These are phyloP conservation scores for Penicillium salamii DNA, from an alignment of 495 filamentous ascomycete species.

Conservation along the genomic window DNA sequence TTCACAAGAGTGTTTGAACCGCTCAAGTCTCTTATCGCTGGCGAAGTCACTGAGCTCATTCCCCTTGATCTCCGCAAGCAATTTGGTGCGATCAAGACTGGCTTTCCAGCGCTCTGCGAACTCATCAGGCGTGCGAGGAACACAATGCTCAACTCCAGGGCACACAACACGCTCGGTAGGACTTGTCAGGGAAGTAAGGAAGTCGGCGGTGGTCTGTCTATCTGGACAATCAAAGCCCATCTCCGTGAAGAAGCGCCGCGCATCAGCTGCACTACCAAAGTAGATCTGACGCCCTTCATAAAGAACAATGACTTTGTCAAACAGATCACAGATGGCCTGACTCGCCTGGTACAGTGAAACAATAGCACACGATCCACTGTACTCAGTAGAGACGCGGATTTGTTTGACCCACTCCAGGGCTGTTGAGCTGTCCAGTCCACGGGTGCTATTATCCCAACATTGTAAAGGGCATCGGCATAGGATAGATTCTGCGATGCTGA, in stretches of 20 bases:
- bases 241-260: slow-evolving; percentile 66
- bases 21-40: slow-evolving; percentile 60
- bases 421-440: neutral
- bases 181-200: slow-evolving; percentile 76
- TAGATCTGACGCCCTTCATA: slow-evolving; percentile 85
- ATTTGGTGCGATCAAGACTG: slow-evolving; percentile 61
- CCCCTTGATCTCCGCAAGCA: slow-evolving; percentile 67
- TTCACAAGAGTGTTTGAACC: slow-evolving; percentile 65
- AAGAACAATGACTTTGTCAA: slow-evolving; percentile 75
- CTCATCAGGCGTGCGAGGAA: slow-evolving; percentile 73
- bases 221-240: slow-evolving; percentile 74
- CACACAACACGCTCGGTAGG: slow-evolving; percentile 63
- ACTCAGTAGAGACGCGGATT: neutral
- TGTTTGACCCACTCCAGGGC: neutral
- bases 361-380: neutral
- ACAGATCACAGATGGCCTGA: slow-evolving; percentile 56
- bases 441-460: neutral
- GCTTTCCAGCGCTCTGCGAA: slow-evolving; percentile 73
- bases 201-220: slow-evolving; percentile 75
- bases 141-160: slow-evolving; percentile 60
- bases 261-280: slow-evolving; percentile 62
- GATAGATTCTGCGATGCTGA: slow-evolving; percentile 72
- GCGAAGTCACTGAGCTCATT: slow-evolving; percentile 63
- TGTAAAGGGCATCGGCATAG: slow-evolving; percentile 48
- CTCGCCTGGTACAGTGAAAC: slow-evolving; percentile 31